A percentile compares a stretch with the other conserved stretches of the same genome.
These are phyloP conservation scores for Yarrowia porcina DNA, from an alignment of 805 yeast species.

Conservation along the genomic window DNA sequence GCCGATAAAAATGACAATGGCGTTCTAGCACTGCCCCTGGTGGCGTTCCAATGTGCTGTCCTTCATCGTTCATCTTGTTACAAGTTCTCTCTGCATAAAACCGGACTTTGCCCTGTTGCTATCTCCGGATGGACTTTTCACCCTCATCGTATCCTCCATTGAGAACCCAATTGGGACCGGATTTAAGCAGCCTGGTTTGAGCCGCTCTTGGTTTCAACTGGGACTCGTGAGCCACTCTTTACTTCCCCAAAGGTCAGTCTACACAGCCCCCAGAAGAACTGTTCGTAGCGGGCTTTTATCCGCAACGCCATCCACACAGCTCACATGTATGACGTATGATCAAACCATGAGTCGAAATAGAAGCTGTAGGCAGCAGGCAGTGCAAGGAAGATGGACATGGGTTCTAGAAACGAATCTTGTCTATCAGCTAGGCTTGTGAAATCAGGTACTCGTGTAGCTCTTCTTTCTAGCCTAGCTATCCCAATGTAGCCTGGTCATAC, in stretches of 20 bases:
- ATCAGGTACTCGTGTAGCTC: too few relatives aligned
- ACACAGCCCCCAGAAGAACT: background rate
- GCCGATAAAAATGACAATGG: background rate
- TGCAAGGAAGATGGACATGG: background rate
- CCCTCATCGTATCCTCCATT: background rate
- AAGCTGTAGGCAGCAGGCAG: background rate
- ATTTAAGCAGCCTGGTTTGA: background rate
- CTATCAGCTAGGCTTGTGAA: too few relatives aligned
- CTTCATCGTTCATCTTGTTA: background rate
- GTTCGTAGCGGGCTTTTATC: background rate
- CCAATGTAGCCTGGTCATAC: background rate
- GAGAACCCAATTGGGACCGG: background rate
- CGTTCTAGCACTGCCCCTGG: background rate
- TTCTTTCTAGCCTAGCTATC: too few relatives aligned
- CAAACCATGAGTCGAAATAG: background rate
- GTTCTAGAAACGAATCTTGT: background rate
- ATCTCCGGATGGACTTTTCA: background rate
- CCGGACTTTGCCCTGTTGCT: background rate
- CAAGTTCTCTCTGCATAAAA: background rate
- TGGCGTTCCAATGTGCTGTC: background rate
- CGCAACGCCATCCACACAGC: background rate
- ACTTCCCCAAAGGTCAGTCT: background rate
- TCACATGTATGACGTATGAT: conserved; percentile 14
- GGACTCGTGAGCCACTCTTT: background rate
- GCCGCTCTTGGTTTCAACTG: background rate